phyloP scores from a whole-genome alignment of 371 early-diverging fungal genomes.

The Chytridium lagenaria region DNA sequence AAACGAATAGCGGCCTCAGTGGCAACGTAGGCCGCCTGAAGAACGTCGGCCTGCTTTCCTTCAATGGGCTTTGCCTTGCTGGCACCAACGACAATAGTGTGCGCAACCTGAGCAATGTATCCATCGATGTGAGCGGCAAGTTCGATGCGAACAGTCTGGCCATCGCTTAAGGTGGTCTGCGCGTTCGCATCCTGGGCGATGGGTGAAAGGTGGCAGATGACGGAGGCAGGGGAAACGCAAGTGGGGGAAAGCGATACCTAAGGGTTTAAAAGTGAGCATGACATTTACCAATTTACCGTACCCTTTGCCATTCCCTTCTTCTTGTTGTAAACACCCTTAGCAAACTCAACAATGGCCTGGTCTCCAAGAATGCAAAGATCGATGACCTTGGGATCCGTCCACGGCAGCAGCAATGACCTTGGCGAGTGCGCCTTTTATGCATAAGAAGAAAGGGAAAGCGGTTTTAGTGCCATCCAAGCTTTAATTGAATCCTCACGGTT shows the following conservation, averaged over 20 bases:
- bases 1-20: constrained; percentile 67
- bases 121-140: constrained; percentile 95
- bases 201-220: constrained; percentile 57
- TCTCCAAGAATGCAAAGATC: constrained; percentile 57
- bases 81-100: constrained; percentile 80
- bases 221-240: constrained; percentile 49
- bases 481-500: too few species aligned
- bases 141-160: constrained; percentile 65
- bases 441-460: too few species aligned
- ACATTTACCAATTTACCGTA: constrained; percentile 21
- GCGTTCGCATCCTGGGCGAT: constrained; percentile 52
- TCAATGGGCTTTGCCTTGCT: constrained; percentile 66
- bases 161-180: constrained; percentile 38
- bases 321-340: constrained; percentile 54
- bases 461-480: too few species aligned
- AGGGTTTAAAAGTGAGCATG: neutral
- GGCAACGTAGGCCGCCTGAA: constrained; percentile 77
- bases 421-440: constrained; percentile 47
- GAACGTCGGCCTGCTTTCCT: constrained; percentile 87
- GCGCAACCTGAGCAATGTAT: constrained; percentile 84
- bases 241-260: constrained; percentile 63
- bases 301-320: constrained; percentile 50
- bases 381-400: constrained; percentile 49
- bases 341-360: constrained; percentile 46
- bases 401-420: constrained; percentile 50